Conservation (phyloP, 352 stramenopile species). For the Phytophthora constricta region DNA sequence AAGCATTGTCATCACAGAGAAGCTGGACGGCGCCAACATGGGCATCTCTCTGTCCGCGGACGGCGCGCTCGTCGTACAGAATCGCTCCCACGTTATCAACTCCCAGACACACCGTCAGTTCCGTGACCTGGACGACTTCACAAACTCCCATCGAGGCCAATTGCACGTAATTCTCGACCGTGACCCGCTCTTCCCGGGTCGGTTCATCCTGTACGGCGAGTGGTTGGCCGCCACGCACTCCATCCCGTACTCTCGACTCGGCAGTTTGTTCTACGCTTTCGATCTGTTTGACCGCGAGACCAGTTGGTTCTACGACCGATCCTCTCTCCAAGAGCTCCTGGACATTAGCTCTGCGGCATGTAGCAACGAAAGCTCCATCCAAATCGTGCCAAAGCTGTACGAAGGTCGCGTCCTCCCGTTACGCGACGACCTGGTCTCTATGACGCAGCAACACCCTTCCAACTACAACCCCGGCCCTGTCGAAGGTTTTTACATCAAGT, state of each 20-base stretch:
- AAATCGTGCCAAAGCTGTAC: conserved; percentile 55
- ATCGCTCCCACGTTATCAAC: conserved; percentile 75
- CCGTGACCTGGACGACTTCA: conserved; percentile 62
- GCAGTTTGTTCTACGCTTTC: conserved; percentile 80
- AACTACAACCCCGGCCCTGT: conserved; percentile 53
- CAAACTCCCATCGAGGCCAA: conserved; percentile 45
- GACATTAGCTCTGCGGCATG: conserved; percentile 19
- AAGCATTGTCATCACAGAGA: conserved; percentile 75
- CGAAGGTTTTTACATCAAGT: conserved; percentile 69
- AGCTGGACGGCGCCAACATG: conserved; percentile 88
- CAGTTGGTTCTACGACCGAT: conserved; percentile 52
- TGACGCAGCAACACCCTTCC: conserved; percentile 49
- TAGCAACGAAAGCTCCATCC: conserved; percentile 32
- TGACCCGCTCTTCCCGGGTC: conserved; percentile 61
- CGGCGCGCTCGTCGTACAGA: conserved; percentile 72
- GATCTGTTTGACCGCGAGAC: conserved; percentile 76
- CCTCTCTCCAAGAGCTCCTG: conserved; percentile 41
- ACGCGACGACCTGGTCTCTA: conserved; percentile 38
- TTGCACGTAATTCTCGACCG: conserved; percentile 55
- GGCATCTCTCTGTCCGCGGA: conserved; percentile 68
- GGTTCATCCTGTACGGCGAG: conserved; percentile 84
- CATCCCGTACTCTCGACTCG: conserved; percentile 73
- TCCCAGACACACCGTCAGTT: conserved; percentile 74
- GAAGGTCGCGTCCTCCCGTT: conserved; percentile 36
- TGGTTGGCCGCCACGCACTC: conserved; percentile 85